A percentile compares a stretch with the other conserved stretches of the same genome.
These are phyloP conservation scores for Rosa lucieae DNA, from an alignment of 306 rosid genomes.

Conservation along the genomic window DNA sequence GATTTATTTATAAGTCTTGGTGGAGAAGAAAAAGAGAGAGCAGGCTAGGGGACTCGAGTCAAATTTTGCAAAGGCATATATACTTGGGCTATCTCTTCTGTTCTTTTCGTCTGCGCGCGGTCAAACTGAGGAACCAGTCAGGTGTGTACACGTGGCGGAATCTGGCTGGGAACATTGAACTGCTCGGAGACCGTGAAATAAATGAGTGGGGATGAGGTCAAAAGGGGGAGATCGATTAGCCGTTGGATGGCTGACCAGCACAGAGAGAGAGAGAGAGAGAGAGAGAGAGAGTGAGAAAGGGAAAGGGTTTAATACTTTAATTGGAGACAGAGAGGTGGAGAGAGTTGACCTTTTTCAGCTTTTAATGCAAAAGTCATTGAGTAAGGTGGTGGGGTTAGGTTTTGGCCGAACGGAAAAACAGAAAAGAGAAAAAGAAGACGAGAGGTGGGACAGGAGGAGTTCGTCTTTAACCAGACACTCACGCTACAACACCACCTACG, in stretches of 20 bases:
- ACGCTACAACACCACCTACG: not conserved
- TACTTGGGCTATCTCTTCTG: not conserved
- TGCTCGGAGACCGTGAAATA: slow-evolving; percentile 30
- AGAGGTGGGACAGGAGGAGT: not conserved
- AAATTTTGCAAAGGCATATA: slow-evolving; percentile 16
- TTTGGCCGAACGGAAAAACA: not conserved
- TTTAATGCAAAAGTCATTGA: slow-evolving; percentile 57
- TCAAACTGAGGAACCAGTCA: slow-evolving; percentile 42
- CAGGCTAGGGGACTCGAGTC: slow-evolving; percentile 14
- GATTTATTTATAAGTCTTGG: not conserved
- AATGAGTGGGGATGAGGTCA: slow-evolving; percentile 46
- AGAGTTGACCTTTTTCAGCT: slow-evolving; percentile 71
- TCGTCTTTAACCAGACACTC: not conserved
- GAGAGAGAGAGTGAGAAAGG: not conserved
- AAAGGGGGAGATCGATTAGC: slow-evolving; percentile 52
- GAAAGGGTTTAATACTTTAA: slow-evolving; percentile 8
- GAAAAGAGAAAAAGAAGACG: not conserved
- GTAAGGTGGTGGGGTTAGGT: slow-evolving; percentile 23
- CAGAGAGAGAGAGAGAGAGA: not conserved
- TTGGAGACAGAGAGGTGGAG: slow-evolving; percentile 59
- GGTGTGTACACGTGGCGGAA: slow-evolving; percentile 27
- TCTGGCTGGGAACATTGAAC: slow-evolving; percentile 27
- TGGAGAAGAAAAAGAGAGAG: not conserved
- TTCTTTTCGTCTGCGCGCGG: slow-evolving; percentile 18
- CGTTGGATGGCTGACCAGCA: slow-evolving; percentile 54